phyloP scores from a whole-genome alignment of 345 rosid species.

The Rhizophora mangle region DNA sequence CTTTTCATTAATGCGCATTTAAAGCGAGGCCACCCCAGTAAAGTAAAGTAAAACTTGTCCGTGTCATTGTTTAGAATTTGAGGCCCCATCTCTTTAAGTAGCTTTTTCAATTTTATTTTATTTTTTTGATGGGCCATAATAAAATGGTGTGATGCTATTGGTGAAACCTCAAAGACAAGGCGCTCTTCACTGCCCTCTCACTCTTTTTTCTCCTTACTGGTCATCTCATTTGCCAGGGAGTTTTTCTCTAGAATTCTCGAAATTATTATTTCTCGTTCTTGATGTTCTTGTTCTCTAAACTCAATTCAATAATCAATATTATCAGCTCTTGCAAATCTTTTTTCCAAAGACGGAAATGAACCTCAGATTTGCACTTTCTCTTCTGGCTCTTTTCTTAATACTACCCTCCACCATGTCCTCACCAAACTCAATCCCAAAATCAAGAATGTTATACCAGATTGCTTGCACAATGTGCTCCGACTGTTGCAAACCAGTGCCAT shows the following conservation, averaged over 20 bases:
- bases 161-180: slow-evolving; percentile 21
- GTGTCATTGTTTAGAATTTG: slow-evolving; percentile 32
- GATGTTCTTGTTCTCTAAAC: not conserved
- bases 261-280: not conserved
- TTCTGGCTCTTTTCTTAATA: slow-evolving; percentile 15
- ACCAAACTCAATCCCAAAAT: slow-evolving; percentile 1
- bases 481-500: slow-evolving; percentile 55
- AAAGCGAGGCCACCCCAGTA: not conserved
- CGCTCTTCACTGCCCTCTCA: slow-evolving; percentile 6
- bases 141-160: not conserved
- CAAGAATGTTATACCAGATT: slow-evolving; percentile 34
- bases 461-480: slow-evolving; percentile 89
- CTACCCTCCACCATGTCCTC: slow-evolving; percentile 24
- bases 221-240: not conserved
- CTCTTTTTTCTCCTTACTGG: not conserved
- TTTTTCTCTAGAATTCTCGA: not conserved
- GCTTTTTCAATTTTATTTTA: not conserved
- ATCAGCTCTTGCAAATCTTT: not conserved
- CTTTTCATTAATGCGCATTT: not conserved
- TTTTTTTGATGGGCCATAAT: not conserved
- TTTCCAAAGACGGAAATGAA: slow-evolving; percentile 31
- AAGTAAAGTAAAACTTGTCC: slow-evolving; percentile 36
- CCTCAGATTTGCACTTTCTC: slow-evolving; percentile 11
- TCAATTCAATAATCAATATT: not conserved
- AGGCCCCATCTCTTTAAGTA: slow-evolving; percentile 3